These are phyloP conservation scores for Serendipita sp. DNA, from an alignment of 768 basidiomycete genomes.

Conservation along the genomic window DNA sequence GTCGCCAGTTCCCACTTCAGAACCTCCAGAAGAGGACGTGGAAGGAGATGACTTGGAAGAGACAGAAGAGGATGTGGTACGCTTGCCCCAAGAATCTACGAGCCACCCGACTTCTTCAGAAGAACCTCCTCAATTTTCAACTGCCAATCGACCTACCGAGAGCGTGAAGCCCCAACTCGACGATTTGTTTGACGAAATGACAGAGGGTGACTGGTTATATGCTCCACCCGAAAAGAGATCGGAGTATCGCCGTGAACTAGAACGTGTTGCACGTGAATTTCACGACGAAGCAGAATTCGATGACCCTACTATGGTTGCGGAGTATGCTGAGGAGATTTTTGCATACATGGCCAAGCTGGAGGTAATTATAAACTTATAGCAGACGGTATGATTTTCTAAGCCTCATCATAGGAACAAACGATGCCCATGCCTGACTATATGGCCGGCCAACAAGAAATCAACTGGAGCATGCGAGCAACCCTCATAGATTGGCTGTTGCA, in stretches of 20 bases:
- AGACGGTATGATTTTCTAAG: conserved; percentile 10
- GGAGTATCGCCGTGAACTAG: conserved; percentile 15
- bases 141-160: conserved; percentile 4
- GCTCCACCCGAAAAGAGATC: neutral
- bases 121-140: conserved; percentile 33
- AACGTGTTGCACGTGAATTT: conserved; percentile 8
- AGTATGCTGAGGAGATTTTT: conserved; percentile 98
- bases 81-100: neutral
- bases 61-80: conserved; percentile 12
- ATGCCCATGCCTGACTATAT: conserved; percentile 94
- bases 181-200: neutral
- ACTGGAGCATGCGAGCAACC: conserved; percentile 88
- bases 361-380: conserved; percentile 28
- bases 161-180: neutral
- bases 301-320: conserved; percentile 89
- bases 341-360: conserved; percentile 89
- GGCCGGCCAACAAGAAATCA: conserved; percentile 81
- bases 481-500: conserved; percentile 97
- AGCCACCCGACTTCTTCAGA: conserved; percentile 9
- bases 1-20: neutral
- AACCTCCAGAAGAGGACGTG: neutral
- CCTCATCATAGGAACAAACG: conserved; percentile 41
- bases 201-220: conserved; percentile 1
- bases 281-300: conserved; percentile 25
- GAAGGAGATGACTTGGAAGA: conserved; percentile 20